phyloP scores from a whole-genome alignment of 208 protist genomes.

The Trypanosoma boissoni region DNA sequence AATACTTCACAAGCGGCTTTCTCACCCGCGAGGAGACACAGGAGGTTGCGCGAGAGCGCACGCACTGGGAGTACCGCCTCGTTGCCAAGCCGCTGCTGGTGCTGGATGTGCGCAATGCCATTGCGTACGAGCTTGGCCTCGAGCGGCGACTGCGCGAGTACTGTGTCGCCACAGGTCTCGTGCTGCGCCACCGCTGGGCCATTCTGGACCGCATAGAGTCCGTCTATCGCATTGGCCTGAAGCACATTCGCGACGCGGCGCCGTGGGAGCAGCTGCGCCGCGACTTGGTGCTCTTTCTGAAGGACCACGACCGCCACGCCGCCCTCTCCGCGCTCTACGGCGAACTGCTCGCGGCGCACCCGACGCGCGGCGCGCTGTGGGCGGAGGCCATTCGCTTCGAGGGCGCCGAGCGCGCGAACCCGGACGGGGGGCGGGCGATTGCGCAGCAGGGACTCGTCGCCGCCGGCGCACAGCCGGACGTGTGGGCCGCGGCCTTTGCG shows the following conservation, averaged over 20 bases:
- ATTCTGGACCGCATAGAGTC: slow-evolving; percentile 78
- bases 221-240: slow-evolving; percentile 81
- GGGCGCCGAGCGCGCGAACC: slow-evolving; percentile 49
- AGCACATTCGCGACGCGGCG: slow-evolving; percentile 49
- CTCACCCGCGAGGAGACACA: slow-evolving; percentile 63
- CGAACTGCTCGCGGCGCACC: slow-evolving; percentile 66
- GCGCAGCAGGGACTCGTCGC: slow-evolving; percentile 77
- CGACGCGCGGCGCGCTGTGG: slow-evolving; percentile 66
- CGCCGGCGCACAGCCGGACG: slow-evolving; percentile 38
- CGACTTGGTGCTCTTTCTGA: slow-evolving; percentile 67
- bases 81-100: slow-evolving; percentile 85
- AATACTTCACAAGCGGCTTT: slow-evolving; percentile 84
- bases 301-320: slow-evolving; percentile 45
- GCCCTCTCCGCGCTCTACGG: slow-evolving; percentile 75
- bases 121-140: slow-evolving; percentile 71
- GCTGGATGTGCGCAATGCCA: slow-evolving; percentile 75
- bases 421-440: slow-evolving; percentile 71
- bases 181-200: slow-evolving; percentile 74
- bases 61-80: slow-evolving; percentile 84
- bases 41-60: slow-evolving; percentile 66
- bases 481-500: slow-evolving; percentile 71
- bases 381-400: slow-evolving; percentile 78
- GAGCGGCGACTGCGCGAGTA: slow-evolving; percentile 64
- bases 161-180: slow-evolving; percentile 63
- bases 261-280: slow-evolving; percentile 56